Evolutionary conservation across 2,329 filamentous ascomycete species (phyloP).

Genomic region (Botrytis cinerea): DNA sequence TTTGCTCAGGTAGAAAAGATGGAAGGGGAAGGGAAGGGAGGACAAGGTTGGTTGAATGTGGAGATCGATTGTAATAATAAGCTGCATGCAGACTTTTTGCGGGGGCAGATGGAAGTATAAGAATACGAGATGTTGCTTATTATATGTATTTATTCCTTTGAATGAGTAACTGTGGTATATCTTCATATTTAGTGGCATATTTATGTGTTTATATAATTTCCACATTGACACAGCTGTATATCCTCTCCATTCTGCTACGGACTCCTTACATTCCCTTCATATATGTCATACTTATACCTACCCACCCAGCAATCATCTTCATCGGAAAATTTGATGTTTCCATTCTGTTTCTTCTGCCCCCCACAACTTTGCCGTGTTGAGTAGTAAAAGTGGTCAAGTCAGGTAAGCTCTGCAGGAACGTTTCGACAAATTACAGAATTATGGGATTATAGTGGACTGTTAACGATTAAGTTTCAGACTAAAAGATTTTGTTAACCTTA

Average conservation of each 20-base stretch:
- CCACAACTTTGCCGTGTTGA: conserved; percentile 1
- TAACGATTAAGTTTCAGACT: neutral
- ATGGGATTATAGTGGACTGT: neutral
- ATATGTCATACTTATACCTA: neutral
- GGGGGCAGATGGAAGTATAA: neutral
- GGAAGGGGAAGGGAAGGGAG: neutral
- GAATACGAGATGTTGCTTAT: neutral
- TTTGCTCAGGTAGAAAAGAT: neutral
- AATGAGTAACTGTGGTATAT: neutral
- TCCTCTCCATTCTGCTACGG: neutral
- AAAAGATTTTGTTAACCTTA: neutral
- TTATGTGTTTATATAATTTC: neutral
- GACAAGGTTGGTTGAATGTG: neutral
- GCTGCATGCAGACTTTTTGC: neutral
- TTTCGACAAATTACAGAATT: neutral
- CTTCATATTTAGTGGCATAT: neutral
- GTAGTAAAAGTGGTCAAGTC: neutral
- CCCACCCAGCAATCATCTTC: neutral
- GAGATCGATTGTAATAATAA: neutral
- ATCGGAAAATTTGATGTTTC: neutral
- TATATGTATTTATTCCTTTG: neutral
- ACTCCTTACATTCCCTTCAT: neutral
- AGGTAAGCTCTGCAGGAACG: neutral
- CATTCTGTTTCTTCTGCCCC: conserved; percentile 1
- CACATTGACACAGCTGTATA: neutral